These are phyloP conservation scores for Kandelia obovata DNA, from an alignment of 345 rosid genomes.

Conservation along the genomic window DNA sequence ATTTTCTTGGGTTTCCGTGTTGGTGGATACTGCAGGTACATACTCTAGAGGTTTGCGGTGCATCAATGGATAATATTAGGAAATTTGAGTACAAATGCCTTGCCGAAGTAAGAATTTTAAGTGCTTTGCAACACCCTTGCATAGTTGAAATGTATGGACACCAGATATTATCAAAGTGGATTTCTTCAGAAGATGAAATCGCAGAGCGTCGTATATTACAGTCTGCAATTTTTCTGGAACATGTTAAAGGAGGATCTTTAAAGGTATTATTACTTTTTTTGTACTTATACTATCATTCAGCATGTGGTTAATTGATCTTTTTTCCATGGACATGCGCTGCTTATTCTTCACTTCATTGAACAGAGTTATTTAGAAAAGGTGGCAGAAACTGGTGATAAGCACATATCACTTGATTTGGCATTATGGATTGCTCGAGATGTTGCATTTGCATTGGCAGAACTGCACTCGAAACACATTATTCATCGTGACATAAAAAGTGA, in stretches of 20 bases:
- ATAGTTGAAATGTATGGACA: constrained; percentile 89
- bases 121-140: constrained; percentile 74
- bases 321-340: neutral
- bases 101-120: constrained; percentile 83
- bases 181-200: constrained; percentile 52
- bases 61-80: constrained; percentile 54
- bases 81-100: constrained; percentile 77
- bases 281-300: neutral
- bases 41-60: constrained; percentile 50
- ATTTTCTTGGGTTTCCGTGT: neutral
- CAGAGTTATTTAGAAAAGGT: constrained; percentile 72
- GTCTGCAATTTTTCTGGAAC: constrained; percentile 83
- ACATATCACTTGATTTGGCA: constrained; percentile 56
- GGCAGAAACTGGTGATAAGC: constrained; percentile 60
- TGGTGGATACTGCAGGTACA: constrained; percentile 55
- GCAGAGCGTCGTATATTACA: constrained; percentile 46
- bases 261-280: constrained; percentile 43
- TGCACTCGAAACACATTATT: constrained; percentile 81
- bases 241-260: constrained; percentile 75
- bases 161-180: constrained; percentile 72
- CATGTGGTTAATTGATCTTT: neutral
- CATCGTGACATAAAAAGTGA: constrained; percentile 98
- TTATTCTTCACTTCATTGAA: constrained; percentile 13
- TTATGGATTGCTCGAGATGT: constrained; percentile 70
- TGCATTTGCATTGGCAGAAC: constrained; percentile 70